phyloP scores from a whole-genome alignment of 2,329 filamentous ascomycete species.

The Hypoxylon sp. region DNA sequence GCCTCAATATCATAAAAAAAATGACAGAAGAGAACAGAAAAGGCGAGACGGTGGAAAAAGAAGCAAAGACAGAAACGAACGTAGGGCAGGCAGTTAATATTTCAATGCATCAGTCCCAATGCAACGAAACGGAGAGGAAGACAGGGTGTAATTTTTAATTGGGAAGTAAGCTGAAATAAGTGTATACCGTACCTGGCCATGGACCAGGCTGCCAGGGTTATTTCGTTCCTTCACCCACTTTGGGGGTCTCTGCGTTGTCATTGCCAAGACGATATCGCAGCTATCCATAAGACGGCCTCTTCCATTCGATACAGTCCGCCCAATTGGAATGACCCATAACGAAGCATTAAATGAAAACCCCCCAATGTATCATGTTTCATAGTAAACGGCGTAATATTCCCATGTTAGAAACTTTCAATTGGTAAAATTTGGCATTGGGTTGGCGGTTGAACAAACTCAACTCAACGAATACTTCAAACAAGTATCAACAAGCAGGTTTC shows the following conservation, averaged over 20 bases:
- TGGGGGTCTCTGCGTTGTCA: slow-evolving; percentile 31
- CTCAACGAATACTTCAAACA: slow-evolving; percentile 1
- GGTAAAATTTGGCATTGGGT: not conserved
- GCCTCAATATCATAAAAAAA: slow-evolving; percentile 12
- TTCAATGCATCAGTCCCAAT: slow-evolving; percentile 26
- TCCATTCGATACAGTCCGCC: slow-evolving; percentile 4
- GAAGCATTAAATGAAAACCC: not conserved
- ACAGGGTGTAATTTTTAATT: slow-evolving; percentile 9
- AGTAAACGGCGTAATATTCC: not conserved
- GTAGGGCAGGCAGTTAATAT: slow-evolving; percentile 14
- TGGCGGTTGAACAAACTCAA: slow-evolving; percentile 4
- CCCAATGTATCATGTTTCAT: slow-evolving; percentile 20
- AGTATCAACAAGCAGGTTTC: not conserved
- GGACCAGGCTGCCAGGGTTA: slow-evolving; percentile 10
- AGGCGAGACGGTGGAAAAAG: slow-evolving; percentile 11
- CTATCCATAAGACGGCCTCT: slow-evolving; percentile 13
- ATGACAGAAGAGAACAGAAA: slow-evolving; percentile 4
- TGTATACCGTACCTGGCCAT: slow-evolving; percentile 3
- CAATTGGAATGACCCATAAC: slow-evolving; percentile 4
- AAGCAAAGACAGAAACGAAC: slow-evolving; percentile 14
- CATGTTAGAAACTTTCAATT: not conserved
- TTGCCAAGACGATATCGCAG: slow-evolving; percentile 29
- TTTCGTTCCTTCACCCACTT: slow-evolving; percentile 14
- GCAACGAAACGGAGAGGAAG: slow-evolving; percentile 16
- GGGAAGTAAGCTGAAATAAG: slow-evolving; percentile 7